Base-by-base conservation (phyloP, 306 rosid genomes). In the Quercus parvula region DNA sequence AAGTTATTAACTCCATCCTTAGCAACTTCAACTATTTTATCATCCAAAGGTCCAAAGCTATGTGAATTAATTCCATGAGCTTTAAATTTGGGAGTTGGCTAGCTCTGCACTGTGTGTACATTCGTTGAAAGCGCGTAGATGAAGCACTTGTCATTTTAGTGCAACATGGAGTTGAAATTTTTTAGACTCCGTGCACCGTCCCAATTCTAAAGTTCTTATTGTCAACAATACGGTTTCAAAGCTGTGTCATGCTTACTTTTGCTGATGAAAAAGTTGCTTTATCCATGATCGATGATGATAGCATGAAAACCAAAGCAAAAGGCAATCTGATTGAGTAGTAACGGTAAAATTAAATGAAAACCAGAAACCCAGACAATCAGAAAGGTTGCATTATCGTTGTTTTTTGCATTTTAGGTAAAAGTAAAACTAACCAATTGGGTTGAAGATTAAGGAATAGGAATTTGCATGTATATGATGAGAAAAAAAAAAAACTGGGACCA, bases 361-460 rank as follows among this genome's bases (percentile, higher is more conserved):
- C 41, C 54, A 46, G 71, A 75, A 77, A 80, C 15, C 75, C 75
- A 80, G 87, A 88, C 89, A 86, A 86, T 73, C 68, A 74, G 84
- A 87, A 79, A 83, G 81, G 77, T 86, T 78, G 46, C 78, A 71
- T 62, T 74, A 67, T 71, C 72, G 4, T 56, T 56, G 81, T 81
- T 81, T 84, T 80, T 19, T 51, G 84, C 81, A 22, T 44, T 81
- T 87, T 25, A 1, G 69, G 89, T 84, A 88, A 81, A 87, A 78
- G 81, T 70, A 56, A 66, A 75, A 71, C 62, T 41, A 76, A 71
- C 56, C 24, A 81, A 73, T 75, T 82, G 38, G 52, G 17, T 35
- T 35, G 72, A 35, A 19, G 52, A 71, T 56, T 79, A 38, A 22
- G 62, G 38, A 67, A 71, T 64, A 78, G 12, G 46, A 9, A 8